phyloP scores from a whole-genome alignment of 2,329 filamentous ascomycete species.

The Macrophomina phaseolina region DNA sequence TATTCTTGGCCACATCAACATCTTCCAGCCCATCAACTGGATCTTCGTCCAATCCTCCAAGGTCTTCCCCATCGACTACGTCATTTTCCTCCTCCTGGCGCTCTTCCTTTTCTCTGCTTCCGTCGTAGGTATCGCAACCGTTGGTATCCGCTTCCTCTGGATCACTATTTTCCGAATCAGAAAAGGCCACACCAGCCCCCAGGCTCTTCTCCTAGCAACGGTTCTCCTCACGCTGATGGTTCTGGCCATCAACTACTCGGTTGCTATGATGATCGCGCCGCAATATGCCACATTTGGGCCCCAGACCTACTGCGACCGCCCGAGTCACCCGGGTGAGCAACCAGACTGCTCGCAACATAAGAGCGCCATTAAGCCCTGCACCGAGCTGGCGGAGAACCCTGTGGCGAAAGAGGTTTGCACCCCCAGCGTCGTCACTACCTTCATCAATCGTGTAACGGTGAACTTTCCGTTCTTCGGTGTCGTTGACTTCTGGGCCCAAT shows the following conservation, averaged over 20 bases:
- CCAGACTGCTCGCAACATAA: constrained; percentile 76
- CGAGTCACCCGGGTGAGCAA: constrained; percentile 65
- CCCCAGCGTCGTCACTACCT: constrained; percentile 86
- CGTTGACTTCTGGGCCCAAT: constrained; percentile 96
- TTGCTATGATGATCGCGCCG: constrained; percentile 92
- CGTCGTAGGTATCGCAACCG: constrained; percentile 80
- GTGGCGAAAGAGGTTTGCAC: constrained; percentile 84
- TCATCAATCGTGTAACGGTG: constrained; percentile 88
- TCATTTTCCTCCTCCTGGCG: constrained; percentile 83
- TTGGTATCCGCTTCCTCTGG: constrained; percentile 97
- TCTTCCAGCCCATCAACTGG: constrained; percentile 96
- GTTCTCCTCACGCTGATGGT: constrained; percentile 89
- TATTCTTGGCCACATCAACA: constrained; percentile 83
- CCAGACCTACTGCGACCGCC: constrained; percentile 87
- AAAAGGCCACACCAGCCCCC: constrained; percentile 85
- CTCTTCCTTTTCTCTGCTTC: constrained; percentile 89
- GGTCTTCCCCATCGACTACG: constrained; percentile 89
- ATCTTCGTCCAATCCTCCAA: constrained; percentile 80
- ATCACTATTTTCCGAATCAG: constrained; percentile 89
- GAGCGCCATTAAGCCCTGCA: constrained; percentile 79
- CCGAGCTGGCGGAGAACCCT: constrained; percentile 73
- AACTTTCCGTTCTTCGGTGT: constrained; percentile 96
- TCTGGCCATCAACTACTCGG: constrained; percentile 88
- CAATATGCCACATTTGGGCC: constrained; percentile 95
- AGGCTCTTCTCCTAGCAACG: constrained; percentile 88